These are phyloP conservation scores for Microdochium bolleyi DNA, from an alignment of 2,329 filamentous ascomycete genomes.

Conservation along the genomic window DNA sequence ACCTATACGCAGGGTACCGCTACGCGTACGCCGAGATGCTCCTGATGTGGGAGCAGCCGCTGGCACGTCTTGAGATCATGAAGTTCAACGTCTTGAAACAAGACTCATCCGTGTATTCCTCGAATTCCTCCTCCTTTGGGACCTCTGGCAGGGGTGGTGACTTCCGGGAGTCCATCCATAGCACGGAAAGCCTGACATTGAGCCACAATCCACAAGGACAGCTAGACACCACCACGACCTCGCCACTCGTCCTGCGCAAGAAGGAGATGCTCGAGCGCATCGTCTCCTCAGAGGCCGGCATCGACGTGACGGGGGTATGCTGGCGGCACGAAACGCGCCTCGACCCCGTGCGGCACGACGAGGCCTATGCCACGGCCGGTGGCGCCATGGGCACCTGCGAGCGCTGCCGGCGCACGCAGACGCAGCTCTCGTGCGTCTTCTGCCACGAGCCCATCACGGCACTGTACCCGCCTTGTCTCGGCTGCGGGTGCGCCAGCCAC, in stretches of 20 bases:
- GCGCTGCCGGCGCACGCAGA: conserved; percentile 45
- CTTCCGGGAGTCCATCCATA: conserved; percentile 26
- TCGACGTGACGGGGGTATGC: conserved; percentile 57
- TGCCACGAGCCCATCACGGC: conserved; percentile 53
- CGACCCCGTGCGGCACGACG: conserved; percentile 47
- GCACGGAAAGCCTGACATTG: conserved; percentile 19
- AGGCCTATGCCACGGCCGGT: conserved; percentile 29
- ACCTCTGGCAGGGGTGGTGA: conserved; percentile 16
- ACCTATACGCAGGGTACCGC: conserved; percentile 51
- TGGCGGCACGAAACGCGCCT: conserved; percentile 55
- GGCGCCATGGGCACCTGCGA: conserved; percentile 34
- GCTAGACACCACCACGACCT: conserved; percentile 26
- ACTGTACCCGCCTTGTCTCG: conserved; percentile 52
- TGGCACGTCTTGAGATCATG: conserved; percentile 57
- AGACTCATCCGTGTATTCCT: conserved; percentile 21
- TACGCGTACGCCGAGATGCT: conserved; percentile 62
- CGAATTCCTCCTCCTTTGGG: conserved; percentile 9
- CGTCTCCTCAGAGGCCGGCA: conserved; percentile 44
- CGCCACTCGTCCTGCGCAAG: conserved; percentile 48
- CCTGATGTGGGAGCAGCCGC: conserved; percentile 56
- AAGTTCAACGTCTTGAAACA: conserved; percentile 60
- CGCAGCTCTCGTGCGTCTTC: conserved; percentile 53
- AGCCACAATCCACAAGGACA: conserved; percentile 24
- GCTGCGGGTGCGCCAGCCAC: conserved; percentile 55
- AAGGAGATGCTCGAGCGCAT: conserved; percentile 43